Evolutionary conservation across 1,139 yeast species (phyloP).

Genomic region (Kodamaea sp.): DNA sequence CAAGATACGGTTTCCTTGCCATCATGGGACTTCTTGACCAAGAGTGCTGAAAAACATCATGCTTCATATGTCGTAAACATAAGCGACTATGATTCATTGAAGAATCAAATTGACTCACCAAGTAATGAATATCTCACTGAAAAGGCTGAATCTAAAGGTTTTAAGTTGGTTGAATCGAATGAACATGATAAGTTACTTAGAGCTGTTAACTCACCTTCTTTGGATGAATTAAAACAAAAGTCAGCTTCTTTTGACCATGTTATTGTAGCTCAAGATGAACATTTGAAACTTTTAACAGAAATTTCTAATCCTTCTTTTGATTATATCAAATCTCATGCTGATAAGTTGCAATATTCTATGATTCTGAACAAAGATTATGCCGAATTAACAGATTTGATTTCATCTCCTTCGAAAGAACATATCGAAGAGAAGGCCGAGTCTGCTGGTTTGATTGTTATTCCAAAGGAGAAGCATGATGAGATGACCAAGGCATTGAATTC

Average conservation of each 20-base stretch:
- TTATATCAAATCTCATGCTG: slow-evolving; percentile 10
- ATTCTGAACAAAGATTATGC: slow-evolving; percentile 15
- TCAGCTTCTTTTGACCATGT: slow-evolving; percentile 6
- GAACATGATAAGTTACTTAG: slow-evolving; percentile 7
- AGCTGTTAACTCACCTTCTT: slow-evolving; percentile 9
- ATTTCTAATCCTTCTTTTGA: slow-evolving; percentile 11
- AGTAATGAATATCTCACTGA: slow-evolving; percentile 19
- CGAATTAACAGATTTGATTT: slow-evolving; percentile 24
- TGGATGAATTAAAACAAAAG: slow-evolving; percentile 10
- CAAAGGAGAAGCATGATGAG: slow-evolving; percentile 13
- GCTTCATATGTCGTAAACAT: slow-evolving; percentile 8
- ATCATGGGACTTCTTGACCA: slow-evolving; percentile 15
- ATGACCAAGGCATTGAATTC: slow-evolving; percentile 8
- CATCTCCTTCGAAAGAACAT: slow-evolving; percentile 35
- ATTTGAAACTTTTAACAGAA: slow-evolving; percentile 8
- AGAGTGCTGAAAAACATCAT: slow-evolving; percentile 5
- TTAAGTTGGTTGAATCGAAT: slow-evolving; percentile 7
- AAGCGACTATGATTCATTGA: slow-evolving; percentile 13
- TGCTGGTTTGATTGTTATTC: slow-evolving; percentile 19
- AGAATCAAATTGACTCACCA: slow-evolving; percentile 19
- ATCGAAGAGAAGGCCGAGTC: slow-evolving; percentile 31
- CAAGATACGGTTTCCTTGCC: slow-evolving; percentile 12
- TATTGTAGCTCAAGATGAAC: slow-evolving; percentile 6
- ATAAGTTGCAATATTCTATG: slow-evolving; percentile 7
- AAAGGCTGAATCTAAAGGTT: slow-evolving; percentile 15